These are phyloP conservation scores for Pythium biforme DNA, from an alignment of 352 stramenopile genomes.

Conservation along the genomic window DNA sequence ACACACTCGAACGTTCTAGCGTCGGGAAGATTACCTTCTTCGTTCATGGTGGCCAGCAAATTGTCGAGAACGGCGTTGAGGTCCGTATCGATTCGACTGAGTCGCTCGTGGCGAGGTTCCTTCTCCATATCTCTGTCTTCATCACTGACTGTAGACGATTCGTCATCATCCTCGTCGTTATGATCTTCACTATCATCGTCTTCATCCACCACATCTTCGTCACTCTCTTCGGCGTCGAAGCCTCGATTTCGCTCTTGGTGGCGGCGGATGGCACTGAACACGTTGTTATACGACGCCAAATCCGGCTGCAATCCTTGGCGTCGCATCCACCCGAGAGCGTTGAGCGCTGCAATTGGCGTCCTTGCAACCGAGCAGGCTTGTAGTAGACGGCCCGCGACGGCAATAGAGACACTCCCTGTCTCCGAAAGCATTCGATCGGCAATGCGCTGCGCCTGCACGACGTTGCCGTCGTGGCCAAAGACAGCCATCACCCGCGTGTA, in stretches of 20 bases:
- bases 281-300: conserved; percentile 55
- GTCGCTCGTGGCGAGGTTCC: not conserved
- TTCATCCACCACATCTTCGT: not conserved
- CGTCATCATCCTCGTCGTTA: conserved; percentile 16
- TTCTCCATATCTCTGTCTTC: not conserved
- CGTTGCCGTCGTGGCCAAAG: conserved; percentile 49
- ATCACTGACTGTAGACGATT: not conserved
- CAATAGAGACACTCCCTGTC: conserved; percentile 35
- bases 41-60: conserved; percentile 12
- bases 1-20: conserved; percentile 11
- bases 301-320: conserved; percentile 33
- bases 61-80: conserved; percentile 17
- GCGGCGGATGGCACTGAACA: conserved; percentile 45
- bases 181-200: conserved; percentile 23
- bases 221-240: not conserved
- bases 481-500: conserved; percentile 54
- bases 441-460: conserved; percentile 40
- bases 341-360: conserved; percentile 37
- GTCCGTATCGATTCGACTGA: conserved; percentile 11
- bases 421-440: conserved; percentile 43
- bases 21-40: conserved; percentile 1
- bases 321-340: conserved; percentile 43
- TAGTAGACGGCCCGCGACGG: conserved; percentile 59
- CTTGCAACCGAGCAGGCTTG: conserved; percentile 49
- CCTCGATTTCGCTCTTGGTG: not conserved